Conservation (phyloP, 176 grass and related monocot species). For the Phyllostachys edulis region DNA sequence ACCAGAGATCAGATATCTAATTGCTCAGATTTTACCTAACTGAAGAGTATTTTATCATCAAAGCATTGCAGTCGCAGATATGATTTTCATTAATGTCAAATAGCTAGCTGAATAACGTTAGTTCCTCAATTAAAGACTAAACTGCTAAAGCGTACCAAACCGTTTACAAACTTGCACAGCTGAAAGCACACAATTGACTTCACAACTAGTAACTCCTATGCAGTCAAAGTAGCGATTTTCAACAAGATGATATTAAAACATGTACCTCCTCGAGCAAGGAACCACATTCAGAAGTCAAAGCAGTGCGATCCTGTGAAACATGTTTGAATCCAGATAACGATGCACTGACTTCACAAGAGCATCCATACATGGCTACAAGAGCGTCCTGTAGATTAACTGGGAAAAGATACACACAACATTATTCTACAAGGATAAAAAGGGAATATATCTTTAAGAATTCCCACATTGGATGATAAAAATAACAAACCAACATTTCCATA, state of each 20-base stretch:
- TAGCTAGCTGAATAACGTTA: slow-evolving; percentile 17
- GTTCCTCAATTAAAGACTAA: slow-evolving; percentile 14
- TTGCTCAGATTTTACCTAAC: slow-evolving; percentile 18
- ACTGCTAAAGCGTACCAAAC: not conserved
- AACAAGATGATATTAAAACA: slow-evolving; percentile 27
- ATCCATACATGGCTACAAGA: slow-evolving; percentile 62
- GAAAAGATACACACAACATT: slow-evolving; percentile 46
- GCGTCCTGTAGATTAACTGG: slow-evolving; percentile 78
- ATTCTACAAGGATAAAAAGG: slow-evolving; percentile 14
- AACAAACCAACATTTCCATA: slow-evolving; percentile 14
- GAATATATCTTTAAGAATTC: slow-evolving; percentile 8
- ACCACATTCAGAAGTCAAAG: slow-evolving; percentile 95
- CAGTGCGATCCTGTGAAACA: slow-evolving; percentile 79
- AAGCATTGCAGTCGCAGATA: not conserved
- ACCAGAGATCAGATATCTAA: slow-evolving; percentile 22
- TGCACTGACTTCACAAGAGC: slow-evolving; percentile 55
- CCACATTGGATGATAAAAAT: slow-evolving; percentile 26
- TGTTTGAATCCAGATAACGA: slow-evolving; percentile 78
- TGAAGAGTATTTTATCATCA: slow-evolving; percentile 26
- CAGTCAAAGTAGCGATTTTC: not conserved
- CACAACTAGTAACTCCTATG: slow-evolving; percentile 14
- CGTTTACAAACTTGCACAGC: slow-evolving; percentile 23
- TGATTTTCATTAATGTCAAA: slow-evolving; percentile 15
- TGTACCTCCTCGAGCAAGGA: slow-evolving; percentile 94
- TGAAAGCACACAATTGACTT: slow-evolving; percentile 20